Evolutionary conservation across 371 early-diverging fungal species (phyloP).

Genomic region (Lichtheimia hyalospora): DNA sequence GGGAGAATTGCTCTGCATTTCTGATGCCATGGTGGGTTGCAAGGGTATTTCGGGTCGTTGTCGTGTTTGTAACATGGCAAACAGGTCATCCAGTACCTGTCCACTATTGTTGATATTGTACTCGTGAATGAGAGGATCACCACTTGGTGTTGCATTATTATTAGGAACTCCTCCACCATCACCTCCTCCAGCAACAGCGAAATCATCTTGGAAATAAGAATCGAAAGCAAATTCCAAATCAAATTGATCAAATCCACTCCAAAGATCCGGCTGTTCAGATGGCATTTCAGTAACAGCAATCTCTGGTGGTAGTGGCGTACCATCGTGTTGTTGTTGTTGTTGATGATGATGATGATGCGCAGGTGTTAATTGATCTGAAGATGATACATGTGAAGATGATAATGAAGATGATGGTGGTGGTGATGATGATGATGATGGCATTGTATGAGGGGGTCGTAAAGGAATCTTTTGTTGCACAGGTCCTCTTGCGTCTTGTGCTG

Average conservation of each 20-base stretch:
- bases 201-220: constrained; percentile 37
- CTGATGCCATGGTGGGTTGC: constrained; percentile 5
- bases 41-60: constrained; percentile 28
- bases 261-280: constrained; percentile 3
- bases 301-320: background rate
- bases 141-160: constrained; percentile 2
- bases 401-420: constrained; percentile 6
- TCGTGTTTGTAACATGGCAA: constrained; percentile 28
- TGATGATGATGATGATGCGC: constrained; percentile 2
- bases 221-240: constrained; percentile 25
- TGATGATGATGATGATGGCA: constrained; percentile 10
- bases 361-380: background rate
- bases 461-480: too few relatives aligned
- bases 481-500: too few relatives aligned
- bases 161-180: background rate
- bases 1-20: constrained; percentile 4
- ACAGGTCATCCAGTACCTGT: constrained; percentile 27
- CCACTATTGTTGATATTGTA: constrained; percentile 11
- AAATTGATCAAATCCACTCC: constrained; percentile 14
- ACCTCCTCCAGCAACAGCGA: constrained; percentile 13
- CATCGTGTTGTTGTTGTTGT: background rate
- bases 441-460: constrained; percentile 2
- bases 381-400: background rate
- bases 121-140: background rate
- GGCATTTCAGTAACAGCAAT: background rate